These are phyloP conservation scores for Creolimax fragrantissima DNA, from an alignment of 78 protist genomes.

Conservation along the genomic window DNA sequence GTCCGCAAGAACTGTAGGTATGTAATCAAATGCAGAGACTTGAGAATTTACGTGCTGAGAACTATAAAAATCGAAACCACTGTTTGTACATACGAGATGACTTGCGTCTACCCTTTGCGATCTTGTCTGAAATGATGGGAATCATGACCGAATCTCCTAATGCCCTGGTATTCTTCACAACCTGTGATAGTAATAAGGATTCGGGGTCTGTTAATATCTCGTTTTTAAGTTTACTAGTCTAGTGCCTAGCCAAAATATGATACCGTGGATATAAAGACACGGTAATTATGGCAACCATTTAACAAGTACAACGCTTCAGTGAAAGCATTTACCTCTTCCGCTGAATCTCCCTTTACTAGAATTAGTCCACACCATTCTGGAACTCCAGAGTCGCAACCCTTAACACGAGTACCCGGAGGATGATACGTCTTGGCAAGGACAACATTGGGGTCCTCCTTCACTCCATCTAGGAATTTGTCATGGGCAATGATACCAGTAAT, in stretches of 20 bases:
- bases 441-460: not conserved
- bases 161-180: not conserved
- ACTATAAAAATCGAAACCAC: no score
- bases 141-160: not conserved
- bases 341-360: not conserved
- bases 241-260: no score
- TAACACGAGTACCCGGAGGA: not conserved
- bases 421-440: not conserved
- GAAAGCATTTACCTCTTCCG: not conserved
- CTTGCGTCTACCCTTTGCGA: not conserved
- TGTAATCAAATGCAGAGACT: no score
- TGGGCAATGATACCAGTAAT: not conserved
- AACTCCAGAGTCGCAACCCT: conserved; percentile 4
- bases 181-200: no score
- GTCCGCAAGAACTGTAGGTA: not conserved
- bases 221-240: no score
- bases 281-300: no score
- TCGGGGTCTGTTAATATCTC: no score
- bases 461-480: not conserved
- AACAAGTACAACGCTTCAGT: no score
- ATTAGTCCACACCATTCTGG: conserved; percentile 1
- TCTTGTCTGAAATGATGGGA: not conserved
- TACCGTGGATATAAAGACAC: no score
- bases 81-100: no score
- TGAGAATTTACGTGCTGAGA: no score